Base-by-base conservation (phyloP, 257 asterid genomes). In the Jacaranda mimosifolia region DNA sequence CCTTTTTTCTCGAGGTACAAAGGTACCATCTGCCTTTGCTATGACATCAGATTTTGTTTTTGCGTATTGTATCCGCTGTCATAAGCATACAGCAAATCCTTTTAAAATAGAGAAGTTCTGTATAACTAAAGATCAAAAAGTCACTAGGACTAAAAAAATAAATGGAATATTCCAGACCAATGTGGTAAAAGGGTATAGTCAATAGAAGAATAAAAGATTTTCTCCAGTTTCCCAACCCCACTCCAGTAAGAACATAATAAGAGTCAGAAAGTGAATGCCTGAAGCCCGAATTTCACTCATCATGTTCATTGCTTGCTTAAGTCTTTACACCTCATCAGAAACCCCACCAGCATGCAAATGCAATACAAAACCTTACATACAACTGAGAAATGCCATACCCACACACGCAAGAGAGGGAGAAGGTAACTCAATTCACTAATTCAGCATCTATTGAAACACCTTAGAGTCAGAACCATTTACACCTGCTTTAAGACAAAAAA, bases 11-110 rank as follows among this genome's bases (percentile, higher is more conserved):
- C 99, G 89, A 69, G 99, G 98, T 21, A 89, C 91, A 75, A 95
- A 95, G 35, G 97, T 93, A 32, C 98, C 98, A 84, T 93, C 98
- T 0, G 97, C 89, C 88, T 95, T 95, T 0, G 99, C 93, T 70
- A 91, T 65, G 82, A 91, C 43, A 86, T 95, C 99, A 1, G 99
- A 95, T 86, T 95, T 95, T 9, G 99, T 87, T 88, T 93, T 93
- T 3, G 99, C 98, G 81, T 93, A 95, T 74, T 95, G 97, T 84
- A 95, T 95, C 82, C 93, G 77, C 99, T 95, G 90, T 58, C 36
- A 81, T 42, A 74, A 62, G 80, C 58, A 80, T 7, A 52, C 46
- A 64, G 48, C 11, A 12, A 19, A 72, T 62, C 21, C 26, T 46
- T 73, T 58, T 39, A 43, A 64, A 73, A 48, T 39, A 1, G 4